Evolutionary conservation across 768 basidiomycete genomes (phyloP), one percentile per base, ranked within the genome.

Genomic region (Panellus pusillus): DNA sequence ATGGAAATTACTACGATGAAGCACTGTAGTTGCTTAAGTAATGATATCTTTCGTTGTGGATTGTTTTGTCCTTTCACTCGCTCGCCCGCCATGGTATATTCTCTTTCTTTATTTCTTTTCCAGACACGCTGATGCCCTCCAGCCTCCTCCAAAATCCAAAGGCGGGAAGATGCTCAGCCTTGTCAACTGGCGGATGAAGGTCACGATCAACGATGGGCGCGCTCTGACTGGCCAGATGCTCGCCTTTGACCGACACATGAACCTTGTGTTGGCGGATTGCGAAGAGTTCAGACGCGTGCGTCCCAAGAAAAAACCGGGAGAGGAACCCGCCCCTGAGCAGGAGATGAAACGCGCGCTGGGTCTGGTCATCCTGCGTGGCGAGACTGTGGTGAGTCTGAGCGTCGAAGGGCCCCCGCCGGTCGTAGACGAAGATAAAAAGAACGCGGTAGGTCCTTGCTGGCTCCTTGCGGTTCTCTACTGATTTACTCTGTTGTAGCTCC

Each of bases 231-330:
- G 97, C 38, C 97, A 98, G 76, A 97, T 98, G 92, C 89, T 99
- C 70, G 97, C 97, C 47, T 99, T 98, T 70, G 97, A 99, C 77
- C 88, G 91, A 66, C 97, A 99, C 74, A 99, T 98, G 97, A 99
- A 99, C 75, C 79, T 99, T 63, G 97, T 99, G 41, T 76, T 99
- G 50, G 94, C 96, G 14, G 97, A 98, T 64, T 98, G 95, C 67
- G 97, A 99, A 72, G 97, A 99, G 73, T 99, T 98, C 69, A 77
- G 97, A 65, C 85, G 90, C 60, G 86, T 98, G 38, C 77, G 90
- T 60, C 89, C 89, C 36, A 98, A 98, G 79, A 93, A 93, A 78
- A 91, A 96, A 76, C 68, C 82, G 13, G 91, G 90, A 24, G 86
- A 84, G 73, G 91, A 87, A 68, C 80, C 83, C 4, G 83, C 81